Evolutionary conservation across 23 red algal genomes (phyloP), one percentile per base, ranked within the genome.

Genomic region (Agarophyton chilense): DNA sequence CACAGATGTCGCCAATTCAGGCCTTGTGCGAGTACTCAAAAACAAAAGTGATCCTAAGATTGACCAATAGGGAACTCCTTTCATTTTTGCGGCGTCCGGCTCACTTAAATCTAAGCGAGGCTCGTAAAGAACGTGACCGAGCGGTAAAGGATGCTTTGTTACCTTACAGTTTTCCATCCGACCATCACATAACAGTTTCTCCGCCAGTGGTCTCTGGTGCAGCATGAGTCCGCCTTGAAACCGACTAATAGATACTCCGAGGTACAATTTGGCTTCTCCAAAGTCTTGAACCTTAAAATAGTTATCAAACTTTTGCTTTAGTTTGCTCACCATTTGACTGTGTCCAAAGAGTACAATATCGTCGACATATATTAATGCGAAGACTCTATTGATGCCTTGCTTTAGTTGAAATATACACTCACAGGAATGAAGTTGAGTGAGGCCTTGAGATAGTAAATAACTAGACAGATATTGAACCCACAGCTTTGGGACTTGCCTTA

Each of bases 41-140:
- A 81, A 72, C 9, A 92, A 38, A 0, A 92, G 33, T 17, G 75
- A 80, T 2, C 88, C 88, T 10, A 92, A 38, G 9, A 92, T 0
- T 3, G 53, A 61, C 14, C 75, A 2, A 77, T 82, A 92, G 52
- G 71, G 75, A 10, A 68, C 54, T 6, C 24, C 14, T 36, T 0
- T 31, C 84, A 88, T 75, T 36, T 0, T 31, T 67, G 77, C 54
- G 36, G 35, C 36, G 11, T 75, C 67, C 13, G 47, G 14, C n/a
- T 58, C 22, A 0, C n/a, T 57, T 28, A 12, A 54, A 61, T 9
- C 7, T 11, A 58, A 18, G 6, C 10, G 13, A 41, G n/a, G 31
- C 33, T 82, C 49, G 24, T 29, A 82, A 5, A 82, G 34, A 17
- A 63, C 12, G 51, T 82, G 78, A 12, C n/a, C 50, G 10, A 82